Evolutionary conservation across 2,329 filamentous ascomycete genomes (phyloP).

Genomic region (Penicillium rolfsii): DNA sequence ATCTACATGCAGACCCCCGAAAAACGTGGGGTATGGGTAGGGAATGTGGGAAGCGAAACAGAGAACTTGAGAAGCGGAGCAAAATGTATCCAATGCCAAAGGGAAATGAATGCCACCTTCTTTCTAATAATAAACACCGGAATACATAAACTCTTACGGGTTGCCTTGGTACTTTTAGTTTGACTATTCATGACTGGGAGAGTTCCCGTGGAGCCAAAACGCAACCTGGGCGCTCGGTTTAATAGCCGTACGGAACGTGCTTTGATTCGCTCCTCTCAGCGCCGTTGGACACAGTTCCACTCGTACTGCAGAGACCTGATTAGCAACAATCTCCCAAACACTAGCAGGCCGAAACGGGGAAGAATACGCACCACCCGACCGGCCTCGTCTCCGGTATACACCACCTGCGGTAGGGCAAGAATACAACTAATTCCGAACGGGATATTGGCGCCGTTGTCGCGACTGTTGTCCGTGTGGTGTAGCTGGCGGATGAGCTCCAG

Average conservation of each 20-base stretch:
- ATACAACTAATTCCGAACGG: slow-evolving; percentile 80
- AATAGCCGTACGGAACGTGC: slow-evolving; percentile 14
- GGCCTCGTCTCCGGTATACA: slow-evolving; percentile 94
- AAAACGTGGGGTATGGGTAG: not conserved
- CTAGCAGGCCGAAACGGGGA: not conserved
- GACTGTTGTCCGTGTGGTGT: slow-evolving; percentile 74
- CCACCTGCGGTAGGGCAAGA: slow-evolving; percentile 75
- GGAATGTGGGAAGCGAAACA: not conserved
- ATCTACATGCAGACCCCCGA: not conserved
- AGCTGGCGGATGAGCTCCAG: slow-evolving; percentile 79
- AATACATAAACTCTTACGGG: not conserved
- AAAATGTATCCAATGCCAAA: not conserved
- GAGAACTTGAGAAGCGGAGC: not conserved
- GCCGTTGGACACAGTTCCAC: slow-evolving; percentile 60
- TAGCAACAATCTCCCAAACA: slow-evolving; percentile 17
- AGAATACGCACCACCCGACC: slow-evolving; percentile 75
- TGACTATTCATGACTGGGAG: not conserved
- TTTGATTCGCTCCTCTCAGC: slow-evolving; percentile 31
- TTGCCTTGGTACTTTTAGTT: not conserved
- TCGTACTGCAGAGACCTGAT: slow-evolving; percentile 51
- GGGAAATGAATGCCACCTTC: slow-evolving; percentile 4
- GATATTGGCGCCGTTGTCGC: slow-evolving; percentile 60
- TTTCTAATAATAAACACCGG: not conserved
- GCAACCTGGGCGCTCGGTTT: slow-evolving; percentile 1
- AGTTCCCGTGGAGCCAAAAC: not conserved